Evolutionary conservation across 2,329 filamentous ascomycete species (phyloP), one percentile per base, ranked within the genome.

Genomic region (Harringtonia aguacate): DNA sequence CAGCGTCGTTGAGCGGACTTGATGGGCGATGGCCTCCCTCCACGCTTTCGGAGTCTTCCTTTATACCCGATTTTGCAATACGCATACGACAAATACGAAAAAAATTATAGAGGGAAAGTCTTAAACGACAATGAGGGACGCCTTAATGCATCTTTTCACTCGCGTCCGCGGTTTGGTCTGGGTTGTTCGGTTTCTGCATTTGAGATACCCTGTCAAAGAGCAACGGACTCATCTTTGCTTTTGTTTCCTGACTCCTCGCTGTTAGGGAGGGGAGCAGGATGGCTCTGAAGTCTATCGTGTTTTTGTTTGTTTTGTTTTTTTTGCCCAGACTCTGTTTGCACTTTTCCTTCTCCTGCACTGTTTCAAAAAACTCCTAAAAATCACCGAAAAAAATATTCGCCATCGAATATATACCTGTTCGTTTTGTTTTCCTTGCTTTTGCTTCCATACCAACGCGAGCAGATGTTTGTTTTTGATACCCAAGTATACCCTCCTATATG

Each of bases 171-270:
- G 37, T 56, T 57, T 62, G 65, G 65, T 63, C 63, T 44, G 57
- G 66, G 67, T 62, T 66, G 39, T 48, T 50, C 63, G 68, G 66
- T 67, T 66, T 70, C 65, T 73, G 70, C 69, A 73, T 74, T 72
- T 73, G 45, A 52, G 50, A 52, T 52, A 52, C 50, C 50, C 50
- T 49, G 50, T 46, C 46, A 46, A 40, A 46, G 35, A 34, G 35
- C 18, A 38, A 39, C n/a, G 18, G 39, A 30, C 13, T 17, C 22
- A 30, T 21, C 38, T 20, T 21, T 37, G 37, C 5, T 20, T 18
- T 31, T 37, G 35, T 36, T 30, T 22, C n/a, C n/a, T 22, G 14
- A 12, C 8, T 24, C n/a, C n/a, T 35, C 17, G 6, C 4, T 36
- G n/a, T 31, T 33, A 12, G 15, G 20, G 20, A 12, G 10, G 10